Evolutionary conservation across 2,329 filamentous ascomycete genomes (phyloP).

Genomic region (Diaporthe vexans): DNA sequence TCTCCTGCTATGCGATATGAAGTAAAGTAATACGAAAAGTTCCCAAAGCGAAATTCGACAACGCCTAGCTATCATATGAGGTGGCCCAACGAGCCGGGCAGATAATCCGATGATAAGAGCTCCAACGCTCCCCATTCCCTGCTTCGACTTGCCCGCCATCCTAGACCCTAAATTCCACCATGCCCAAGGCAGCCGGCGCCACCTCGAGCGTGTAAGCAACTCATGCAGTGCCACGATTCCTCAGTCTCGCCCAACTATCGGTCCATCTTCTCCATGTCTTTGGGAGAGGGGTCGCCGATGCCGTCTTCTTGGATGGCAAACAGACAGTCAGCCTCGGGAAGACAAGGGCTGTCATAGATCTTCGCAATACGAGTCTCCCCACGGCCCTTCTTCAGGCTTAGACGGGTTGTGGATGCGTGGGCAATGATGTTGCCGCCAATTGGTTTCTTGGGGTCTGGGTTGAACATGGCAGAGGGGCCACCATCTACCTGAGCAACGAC

Average conservation of each 20-base stretch:
- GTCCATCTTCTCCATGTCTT: constrained; percentile 84
- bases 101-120: constrained; percentile 17
- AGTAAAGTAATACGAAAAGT: constrained; percentile 6
- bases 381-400: constrained; percentile 95
- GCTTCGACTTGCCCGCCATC: not conserved
- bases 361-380: constrained; percentile 98
- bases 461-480: constrained; percentile 97
- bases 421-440: constrained; percentile 99
- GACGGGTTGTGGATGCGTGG: constrained; percentile 93
- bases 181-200: not conserved
- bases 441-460: constrained; percentile 97
- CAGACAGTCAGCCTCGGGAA: constrained; percentile 95
- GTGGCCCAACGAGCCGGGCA: constrained; percentile 13
- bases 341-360: constrained; percentile 98
- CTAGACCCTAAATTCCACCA: not conserved
- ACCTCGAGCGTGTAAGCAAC: not conserved
- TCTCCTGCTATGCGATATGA: constrained; percentile 19
- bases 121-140: not conserved
- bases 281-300: constrained; percentile 94
- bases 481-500: constrained; percentile 98
- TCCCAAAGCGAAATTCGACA: constrained; percentile 35
- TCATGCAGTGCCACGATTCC: constrained; percentile 17
- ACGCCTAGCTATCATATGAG: constrained; percentile 41
- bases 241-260: constrained; percentile 51
- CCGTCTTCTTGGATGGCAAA: constrained; percentile 98